Evolutionary conservation across 164 flowering plant species (phyloP).

Genomic region (Piper longum): DNA sequence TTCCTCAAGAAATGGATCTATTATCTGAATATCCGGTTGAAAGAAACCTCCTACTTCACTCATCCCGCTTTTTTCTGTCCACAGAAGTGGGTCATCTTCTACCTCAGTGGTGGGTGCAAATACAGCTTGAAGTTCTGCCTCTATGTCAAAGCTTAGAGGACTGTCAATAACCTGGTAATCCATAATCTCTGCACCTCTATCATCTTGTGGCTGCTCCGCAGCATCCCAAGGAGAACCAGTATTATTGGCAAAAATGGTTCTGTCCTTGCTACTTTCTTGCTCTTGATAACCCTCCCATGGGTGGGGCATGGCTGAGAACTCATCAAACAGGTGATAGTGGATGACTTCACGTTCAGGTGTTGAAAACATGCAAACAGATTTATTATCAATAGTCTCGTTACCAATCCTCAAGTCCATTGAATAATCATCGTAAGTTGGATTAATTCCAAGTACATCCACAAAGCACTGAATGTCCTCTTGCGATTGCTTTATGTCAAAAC

Average conservation of each 20-base stretch:
- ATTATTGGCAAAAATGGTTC: neutral
- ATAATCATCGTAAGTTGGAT: slow-evolving; percentile 5
- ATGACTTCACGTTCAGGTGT: slow-evolving; percentile 3
- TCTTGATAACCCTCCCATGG: neutral
- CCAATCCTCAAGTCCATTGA: slow-evolving; percentile 13
- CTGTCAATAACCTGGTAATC: slow-evolving; percentile 3
- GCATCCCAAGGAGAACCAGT: neutral
- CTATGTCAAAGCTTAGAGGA: slow-evolving; percentile 25
- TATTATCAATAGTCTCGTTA: slow-evolving; percentile 9
- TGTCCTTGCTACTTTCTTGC: neutral
- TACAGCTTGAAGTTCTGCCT: slow-evolving; percentile 25
- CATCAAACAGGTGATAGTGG: slow-evolving; percentile 6
- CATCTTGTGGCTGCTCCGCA: slow-evolving; percentile 8
- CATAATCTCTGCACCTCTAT: slow-evolving; percentile 8
- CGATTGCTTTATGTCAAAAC: slow-evolving; percentile 9
- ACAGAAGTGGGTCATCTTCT: neutral
- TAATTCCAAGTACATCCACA: slow-evolving; percentile 4
- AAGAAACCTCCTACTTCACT: slow-evolving; percentile 7
- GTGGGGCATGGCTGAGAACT: slow-evolving; percentile 1
- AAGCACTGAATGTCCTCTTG: slow-evolving; percentile 5
- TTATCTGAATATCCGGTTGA: slow-evolving; percentile 10
- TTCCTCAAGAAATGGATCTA: slow-evolving; percentile 13
- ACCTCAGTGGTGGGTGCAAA: neutral
- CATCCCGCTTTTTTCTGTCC: slow-evolving; percentile 10
- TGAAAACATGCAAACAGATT: slow-evolving; percentile 17